Evolutionary conservation across 306 rosid species (phyloP).

Genomic region (Elaeagnus macrophylla): DNA sequence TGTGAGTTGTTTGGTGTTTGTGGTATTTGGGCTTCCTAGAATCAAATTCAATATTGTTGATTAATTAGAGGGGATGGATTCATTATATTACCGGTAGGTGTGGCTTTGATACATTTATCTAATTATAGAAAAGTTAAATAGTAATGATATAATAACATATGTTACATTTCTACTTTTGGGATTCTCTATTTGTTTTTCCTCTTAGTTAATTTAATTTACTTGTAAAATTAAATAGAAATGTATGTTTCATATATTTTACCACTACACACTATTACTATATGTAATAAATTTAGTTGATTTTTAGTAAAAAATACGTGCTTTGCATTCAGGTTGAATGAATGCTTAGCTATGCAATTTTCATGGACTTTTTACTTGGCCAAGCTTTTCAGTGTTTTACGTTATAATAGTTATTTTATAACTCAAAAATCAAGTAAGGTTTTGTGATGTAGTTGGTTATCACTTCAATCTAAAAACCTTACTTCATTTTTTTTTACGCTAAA

Average conservation of each 20-base stretch:
- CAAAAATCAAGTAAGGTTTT: neutral
- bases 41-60: too few species aligned
- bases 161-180: constrained; percentile 30
- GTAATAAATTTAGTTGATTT: constrained; percentile 24
- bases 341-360: neutral
- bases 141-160: too few species aligned
- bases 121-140: too few species aligned
- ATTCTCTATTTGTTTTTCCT: constrained; percentile 5
- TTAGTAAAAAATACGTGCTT: constrained; percentile 26
- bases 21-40: too few species aligned
- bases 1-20: too few species aligned
- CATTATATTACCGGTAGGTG: too few species aligned
- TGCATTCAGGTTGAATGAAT: constrained; percentile 34
- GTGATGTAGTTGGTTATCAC: constrained; percentile 68
- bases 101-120: too few species aligned
- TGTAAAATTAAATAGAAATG: neutral
- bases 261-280: too few species aligned
- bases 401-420: fast-evolving
- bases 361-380: neutral
- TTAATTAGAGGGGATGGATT: too few species aligned
- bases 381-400: too few species aligned
- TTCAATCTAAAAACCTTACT: too few species aligned
- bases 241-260: neutral
- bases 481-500: too few species aligned
- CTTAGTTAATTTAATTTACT: neutral